Conservation (phyloP, 2,329 filamentous ascomycete genomes). For the Bipolaris zeicola region DNA sequence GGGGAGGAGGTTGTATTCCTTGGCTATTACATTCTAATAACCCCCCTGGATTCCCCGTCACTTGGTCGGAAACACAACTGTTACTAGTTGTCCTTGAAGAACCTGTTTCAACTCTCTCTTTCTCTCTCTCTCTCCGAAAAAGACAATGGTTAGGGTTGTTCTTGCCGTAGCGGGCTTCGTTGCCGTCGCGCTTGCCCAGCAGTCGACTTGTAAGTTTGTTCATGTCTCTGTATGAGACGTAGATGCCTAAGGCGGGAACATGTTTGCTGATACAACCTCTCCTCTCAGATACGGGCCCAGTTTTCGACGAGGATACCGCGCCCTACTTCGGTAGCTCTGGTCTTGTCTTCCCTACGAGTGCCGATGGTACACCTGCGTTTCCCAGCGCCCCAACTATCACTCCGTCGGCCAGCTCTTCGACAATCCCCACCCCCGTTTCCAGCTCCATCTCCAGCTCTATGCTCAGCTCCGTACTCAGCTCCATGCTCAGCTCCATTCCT, state of each 20-base stretch:
- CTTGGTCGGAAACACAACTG: neutral
- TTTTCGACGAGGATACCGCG: slow-evolving; percentile 27
- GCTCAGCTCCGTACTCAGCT: neutral
- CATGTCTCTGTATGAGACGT: neutral
- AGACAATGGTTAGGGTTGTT: slow-evolving; percentile 4
- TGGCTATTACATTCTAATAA: too few species aligned
- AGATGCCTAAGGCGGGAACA: neutral
- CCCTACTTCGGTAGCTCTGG: slow-evolving; percentile 23
- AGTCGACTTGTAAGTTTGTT: slow-evolving; percentile 9
- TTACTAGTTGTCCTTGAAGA: neutral
- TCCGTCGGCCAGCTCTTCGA: slow-evolving; percentile 8
- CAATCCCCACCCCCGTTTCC: neutral
- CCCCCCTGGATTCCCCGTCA: too few species aligned
- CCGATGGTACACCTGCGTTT: slow-evolving; percentile 10
- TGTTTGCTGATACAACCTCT: neutral
- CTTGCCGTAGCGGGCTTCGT: slow-evolving; percentile 7
- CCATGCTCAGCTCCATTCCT: slow-evolving; percentile 5
- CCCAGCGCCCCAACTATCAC: slow-evolving; percentile 14
- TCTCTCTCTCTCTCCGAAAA: neutral
- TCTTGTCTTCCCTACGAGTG: slow-evolving; percentile 24
- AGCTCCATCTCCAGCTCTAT: slow-evolving; percentile 6
- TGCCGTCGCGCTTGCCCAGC: slow-evolving; percentile 8
- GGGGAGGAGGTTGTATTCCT: too few species aligned
- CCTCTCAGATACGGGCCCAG: slow-evolving; percentile 22
- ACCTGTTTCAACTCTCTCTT: neutral